Conservation (phyloP, 225 moss, liverwort and hornwort genomes). For the Antitrichia curtipendula region DNA sequence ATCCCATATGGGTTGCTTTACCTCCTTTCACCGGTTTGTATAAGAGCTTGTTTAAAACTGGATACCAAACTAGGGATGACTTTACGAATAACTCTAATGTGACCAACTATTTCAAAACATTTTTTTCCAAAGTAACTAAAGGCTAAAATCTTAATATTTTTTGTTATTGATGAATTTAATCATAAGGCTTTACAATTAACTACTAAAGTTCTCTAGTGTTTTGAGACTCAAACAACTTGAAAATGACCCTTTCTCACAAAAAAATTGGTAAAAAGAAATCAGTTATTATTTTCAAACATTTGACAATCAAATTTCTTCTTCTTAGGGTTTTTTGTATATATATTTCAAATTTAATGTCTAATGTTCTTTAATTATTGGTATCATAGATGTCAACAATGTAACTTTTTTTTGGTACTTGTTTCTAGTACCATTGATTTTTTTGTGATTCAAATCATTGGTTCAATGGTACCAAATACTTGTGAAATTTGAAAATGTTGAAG, state of each 20-base stretch:
- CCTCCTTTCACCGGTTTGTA: too few relatives aligned
- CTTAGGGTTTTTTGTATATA: rapidly evolving
- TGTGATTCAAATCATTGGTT: not conserved
- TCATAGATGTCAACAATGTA: too few relatives aligned
- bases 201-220: rapidly evolving
- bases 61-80: too few relatives aligned
- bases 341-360: not conserved
- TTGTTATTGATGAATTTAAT: not conserved
- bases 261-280: not conserved
- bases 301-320: not conserved
- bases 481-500: not conserved
- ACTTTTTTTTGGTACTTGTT: not conserved
- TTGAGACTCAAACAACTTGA: not conserved
- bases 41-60: too few relatives aligned
- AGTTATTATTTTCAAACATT: too few relatives aligned
- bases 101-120: rapidly evolving
- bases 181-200: not conserved
- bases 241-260: not conserved
- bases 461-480: not conserved
- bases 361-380: too few relatives aligned
- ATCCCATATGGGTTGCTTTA: too few relatives aligned
- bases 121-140: too few relatives aligned
- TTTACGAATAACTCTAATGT: too few relatives aligned
- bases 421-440: too few relatives aligned
- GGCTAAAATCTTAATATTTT: not conserved